A percentile compares a stretch with the other conserved stretches of the same genome.
These are phyloP conservation scores for Metarhizium robertsii DNA, from an alignment of 2,329 filamentous ascomycete species.

Conservation along the genomic window DNA sequence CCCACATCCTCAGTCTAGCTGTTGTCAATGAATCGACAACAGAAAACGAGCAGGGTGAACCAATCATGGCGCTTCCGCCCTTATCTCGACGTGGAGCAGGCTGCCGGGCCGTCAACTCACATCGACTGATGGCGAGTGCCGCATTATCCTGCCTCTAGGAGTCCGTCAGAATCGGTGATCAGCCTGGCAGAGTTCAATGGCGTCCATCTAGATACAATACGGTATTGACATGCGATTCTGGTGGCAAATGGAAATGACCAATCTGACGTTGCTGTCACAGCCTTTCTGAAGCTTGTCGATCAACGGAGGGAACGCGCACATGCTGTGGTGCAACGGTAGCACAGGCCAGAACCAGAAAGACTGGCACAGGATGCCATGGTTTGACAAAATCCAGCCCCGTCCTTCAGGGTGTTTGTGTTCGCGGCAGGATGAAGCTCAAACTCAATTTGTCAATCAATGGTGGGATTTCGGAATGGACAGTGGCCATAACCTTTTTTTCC, in stretches of 20 bases:
- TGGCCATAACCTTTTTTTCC: too few relatives aligned
- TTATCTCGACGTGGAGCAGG: slow-evolving; percentile 29
- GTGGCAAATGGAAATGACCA: background rate
- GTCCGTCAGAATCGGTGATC: background rate
- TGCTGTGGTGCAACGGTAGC: background rate
- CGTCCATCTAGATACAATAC: background rate
- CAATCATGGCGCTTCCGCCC: slow-evolving; percentile 27
- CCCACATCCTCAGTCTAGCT: background rate
- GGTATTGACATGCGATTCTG: background rate
- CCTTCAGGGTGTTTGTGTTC: background rate
- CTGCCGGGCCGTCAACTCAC: slow-evolving; percentile 6
- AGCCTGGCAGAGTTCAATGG: background rate
- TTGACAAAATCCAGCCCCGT: background rate
- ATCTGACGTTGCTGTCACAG: background rate
- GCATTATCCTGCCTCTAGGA: background rate
- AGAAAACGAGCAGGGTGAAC: slow-evolving; percentile 26
- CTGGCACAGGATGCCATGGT: background rate
- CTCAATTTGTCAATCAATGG: background rate
- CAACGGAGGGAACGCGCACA: background rate
- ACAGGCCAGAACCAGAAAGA: background rate
- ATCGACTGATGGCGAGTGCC: slow-evolving; percentile 11
- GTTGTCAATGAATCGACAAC: slow-evolving; percentile 27
- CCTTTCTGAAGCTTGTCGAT: background rate
- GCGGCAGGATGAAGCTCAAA: background rate
- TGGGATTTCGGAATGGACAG: background rate